phyloP scores from a whole-genome alignment of 2,329 filamentous ascomycete species.

The Calonectria pseudoreteaudii region DNA sequence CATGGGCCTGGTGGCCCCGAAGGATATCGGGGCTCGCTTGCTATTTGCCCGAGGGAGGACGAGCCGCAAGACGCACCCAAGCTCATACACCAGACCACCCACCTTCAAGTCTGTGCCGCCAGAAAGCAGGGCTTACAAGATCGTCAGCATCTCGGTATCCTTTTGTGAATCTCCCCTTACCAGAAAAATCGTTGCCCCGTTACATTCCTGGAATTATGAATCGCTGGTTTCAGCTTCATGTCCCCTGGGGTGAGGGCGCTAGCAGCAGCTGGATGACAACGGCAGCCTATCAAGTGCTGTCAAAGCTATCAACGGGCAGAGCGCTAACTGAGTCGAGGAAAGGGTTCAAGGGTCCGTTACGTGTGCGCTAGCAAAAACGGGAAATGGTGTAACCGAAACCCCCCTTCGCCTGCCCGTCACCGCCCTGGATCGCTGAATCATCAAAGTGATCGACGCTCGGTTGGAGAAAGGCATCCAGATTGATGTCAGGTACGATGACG shows the following conservation, averaged over 20 bases:
- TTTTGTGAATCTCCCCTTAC: not conserved
- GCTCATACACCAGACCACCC: not conserved
- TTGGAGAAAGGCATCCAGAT: not conserved
- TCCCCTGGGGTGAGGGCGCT: not conserved
- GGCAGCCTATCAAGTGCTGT: not conserved
- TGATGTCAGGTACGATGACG: not conserved
- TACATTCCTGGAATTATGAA: not conserved
- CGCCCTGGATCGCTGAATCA: not conserved
- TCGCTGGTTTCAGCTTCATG: not conserved
- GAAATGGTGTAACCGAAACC: not conserved
- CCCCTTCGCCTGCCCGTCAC: not conserved
- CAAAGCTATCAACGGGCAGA: not conserved
- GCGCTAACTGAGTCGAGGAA: not conserved
- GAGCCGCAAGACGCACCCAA: not conserved
- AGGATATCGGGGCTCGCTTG: not conserved
- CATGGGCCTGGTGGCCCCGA: not conserved
- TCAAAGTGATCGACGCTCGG: not conserved
- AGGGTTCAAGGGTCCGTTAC: not conserved
- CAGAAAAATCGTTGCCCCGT: not conserved
- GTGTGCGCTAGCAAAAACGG: not conserved
- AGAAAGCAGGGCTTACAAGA: not conserved
- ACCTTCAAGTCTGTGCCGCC: not conserved
- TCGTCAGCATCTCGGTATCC: not conserved
- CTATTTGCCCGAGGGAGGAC: not conserved
- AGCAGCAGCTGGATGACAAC: not conserved